These are phyloP conservation scores for Cutaneotrichosporon dermatis DNA, from an alignment of 1,284 basidiomycete genomes.

Conservation along the genomic window DNA sequence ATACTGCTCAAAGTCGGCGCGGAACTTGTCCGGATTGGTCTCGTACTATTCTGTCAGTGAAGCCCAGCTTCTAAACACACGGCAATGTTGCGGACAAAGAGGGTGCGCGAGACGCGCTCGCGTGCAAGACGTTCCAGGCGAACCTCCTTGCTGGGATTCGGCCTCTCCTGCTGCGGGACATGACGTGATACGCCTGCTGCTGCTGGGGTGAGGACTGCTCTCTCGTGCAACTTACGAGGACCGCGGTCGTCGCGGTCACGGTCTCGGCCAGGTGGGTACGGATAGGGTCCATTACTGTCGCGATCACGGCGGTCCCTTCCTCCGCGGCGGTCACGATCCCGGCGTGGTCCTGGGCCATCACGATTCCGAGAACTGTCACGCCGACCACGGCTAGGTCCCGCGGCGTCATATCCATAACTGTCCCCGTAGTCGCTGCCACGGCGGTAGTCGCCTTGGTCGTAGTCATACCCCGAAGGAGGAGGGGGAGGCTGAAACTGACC, in stretches of 20 bases:
- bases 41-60: slow-evolving; percentile 64
- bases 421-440: slow-evolving; percentile 3
- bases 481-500: slow-evolving; percentile 4
- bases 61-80: slow-evolving; percentile 50
- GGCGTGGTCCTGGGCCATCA: slow-evolving; percentile 42
- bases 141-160: slow-evolving; percentile 5
- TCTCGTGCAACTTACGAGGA: not conserved
- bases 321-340: slow-evolving; percentile 51
- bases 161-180: not conserved
- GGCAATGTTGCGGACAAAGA: slow-evolving; percentile 96
- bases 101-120: slow-evolving; percentile 86
- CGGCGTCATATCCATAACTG: slow-evolving; percentile 6
- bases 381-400: slow-evolving; percentile 4
- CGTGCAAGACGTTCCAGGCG: slow-evolving; percentile 19
- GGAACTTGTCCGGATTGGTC: slow-evolving; percentile 77
- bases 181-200: not conserved
- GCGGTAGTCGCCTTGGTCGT: not conserved
- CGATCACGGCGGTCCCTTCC: slow-evolving; percentile 52
- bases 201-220: not conserved
- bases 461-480: not conserved
- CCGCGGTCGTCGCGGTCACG: slow-evolving; percentile 4
- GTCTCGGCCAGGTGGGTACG: not conserved
- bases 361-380: slow-evolving; percentile 8
- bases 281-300: slow-evolving; percentile 36
- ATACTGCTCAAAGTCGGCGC: slow-evolving; percentile 77